Conservation (phyloP, 2,329 filamentous ascomycete species). For the Phialocephala sp. region DNA sequence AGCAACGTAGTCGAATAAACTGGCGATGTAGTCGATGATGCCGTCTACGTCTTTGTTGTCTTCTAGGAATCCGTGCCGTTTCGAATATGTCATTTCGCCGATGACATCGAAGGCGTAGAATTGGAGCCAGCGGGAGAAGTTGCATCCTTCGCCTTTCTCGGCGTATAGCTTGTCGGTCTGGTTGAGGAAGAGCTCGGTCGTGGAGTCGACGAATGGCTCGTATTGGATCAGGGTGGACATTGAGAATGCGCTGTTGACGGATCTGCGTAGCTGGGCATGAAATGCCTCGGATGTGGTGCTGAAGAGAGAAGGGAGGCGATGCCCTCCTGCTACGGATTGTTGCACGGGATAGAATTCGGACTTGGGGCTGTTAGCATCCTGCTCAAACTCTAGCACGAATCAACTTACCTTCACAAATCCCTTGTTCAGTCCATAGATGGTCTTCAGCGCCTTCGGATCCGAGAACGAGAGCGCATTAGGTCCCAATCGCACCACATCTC, state of each 20-base stretch:
- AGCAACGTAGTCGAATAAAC: slow-evolving; percentile 73
- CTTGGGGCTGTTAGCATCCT: slow-evolving; percentile 46
- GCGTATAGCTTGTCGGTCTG: slow-evolving; percentile 63
- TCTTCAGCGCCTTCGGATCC: slow-evolving; percentile 73
- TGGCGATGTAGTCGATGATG: slow-evolving; percentile 68
- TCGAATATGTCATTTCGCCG: slow-evolving; percentile 77
- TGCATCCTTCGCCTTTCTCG: slow-evolving; percentile 51
- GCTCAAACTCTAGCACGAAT: neutral
- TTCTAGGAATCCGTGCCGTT: slow-evolving; percentile 77
- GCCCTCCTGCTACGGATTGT: slow-evolving; percentile 72
- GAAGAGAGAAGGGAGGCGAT: slow-evolving; percentile 74
- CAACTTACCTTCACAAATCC: slow-evolving; percentile 72
- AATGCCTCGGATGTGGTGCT: slow-evolving; percentile 77
- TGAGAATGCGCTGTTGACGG: slow-evolving; percentile 77
- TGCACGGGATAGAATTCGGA: slow-evolving; percentile 84
- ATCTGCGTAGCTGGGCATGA: slow-evolving; percentile 75
- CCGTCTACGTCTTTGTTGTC: slow-evolving; percentile 76
- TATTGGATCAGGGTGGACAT: slow-evolving; percentile 81
- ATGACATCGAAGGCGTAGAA: slow-evolving; percentile 86
- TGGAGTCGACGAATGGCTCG: slow-evolving; percentile 80
- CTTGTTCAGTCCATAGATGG: slow-evolving; percentile 83
- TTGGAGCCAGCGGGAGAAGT: slow-evolving; percentile 76
- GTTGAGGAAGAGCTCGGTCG: slow-evolving; percentile 71
- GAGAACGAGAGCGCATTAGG: slow-evolving; percentile 78
- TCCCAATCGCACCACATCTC: slow-evolving; percentile 75